phyloP scores from a whole-genome alignment of 1,284 basidiomycete genomes.

The Ustilago crameri region DNA sequence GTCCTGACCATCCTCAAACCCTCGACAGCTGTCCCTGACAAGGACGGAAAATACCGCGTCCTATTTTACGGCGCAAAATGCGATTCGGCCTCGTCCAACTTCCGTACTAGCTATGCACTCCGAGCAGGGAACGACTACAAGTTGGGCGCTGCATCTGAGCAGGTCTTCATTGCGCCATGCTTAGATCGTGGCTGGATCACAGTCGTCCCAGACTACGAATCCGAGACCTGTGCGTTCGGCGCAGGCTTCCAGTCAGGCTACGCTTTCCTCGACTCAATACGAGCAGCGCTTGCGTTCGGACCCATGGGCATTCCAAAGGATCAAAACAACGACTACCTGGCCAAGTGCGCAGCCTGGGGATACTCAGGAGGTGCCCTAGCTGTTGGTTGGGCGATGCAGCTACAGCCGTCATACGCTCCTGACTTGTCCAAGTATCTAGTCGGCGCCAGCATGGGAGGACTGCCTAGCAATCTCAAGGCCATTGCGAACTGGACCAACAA shows the following conservation, averaged over 20 bases:
- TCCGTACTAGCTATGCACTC: constrained; percentile 45
- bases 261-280: constrained; percentile 56
- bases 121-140: constrained; percentile 34
- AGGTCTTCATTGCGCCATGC: constrained; percentile 53
- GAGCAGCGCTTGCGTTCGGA: constrained; percentile 49
- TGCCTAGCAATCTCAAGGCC: constrained; percentile 52
- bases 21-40: constrained; percentile 25
- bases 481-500: constrained; percentile 47
- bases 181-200: constrained; percentile 58
- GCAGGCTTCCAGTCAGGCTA: constrained; percentile 55
- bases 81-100: constrained; percentile 43
- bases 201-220: constrained; percentile 61
- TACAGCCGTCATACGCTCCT: constrained; percentile 50
- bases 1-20: constrained; percentile 49
- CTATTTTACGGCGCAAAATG: constrained; percentile 40
- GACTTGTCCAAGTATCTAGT: constrained; percentile 49
- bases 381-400: constrained; percentile 59
- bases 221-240: constrained; percentile 57
- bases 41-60: constrained; percentile 31
- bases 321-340: constrained; percentile 9
- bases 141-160: constrained; percentile 49
- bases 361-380: constrained; percentile 65
- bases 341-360: constrained; percentile 54
- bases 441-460: constrained; percentile 57
- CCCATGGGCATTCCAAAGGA: constrained; percentile 35